Percentiles rank a stretch among this genome's conserved stretches.
phyloP scores from a whole-genome alignment of 805 yeast genomes.

The Cyberlindnera euphorbiiphila region DNA sequence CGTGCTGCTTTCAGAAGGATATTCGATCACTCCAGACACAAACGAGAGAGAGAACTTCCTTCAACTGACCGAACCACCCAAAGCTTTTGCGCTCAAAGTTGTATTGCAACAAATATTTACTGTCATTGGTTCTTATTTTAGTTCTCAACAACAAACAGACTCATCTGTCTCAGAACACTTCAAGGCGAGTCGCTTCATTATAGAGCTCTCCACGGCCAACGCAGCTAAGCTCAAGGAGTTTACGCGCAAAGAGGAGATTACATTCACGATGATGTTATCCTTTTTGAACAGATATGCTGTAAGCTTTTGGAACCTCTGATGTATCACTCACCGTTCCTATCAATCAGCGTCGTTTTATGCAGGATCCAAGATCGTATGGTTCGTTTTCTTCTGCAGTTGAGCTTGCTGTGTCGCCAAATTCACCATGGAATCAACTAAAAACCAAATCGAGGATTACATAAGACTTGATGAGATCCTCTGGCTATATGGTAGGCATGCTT shows the following conservation, averaged over 20 bases:
- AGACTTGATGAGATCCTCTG: not conserved
- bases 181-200: slow-evolving; percentile 1
- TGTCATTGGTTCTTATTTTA: not conserved
- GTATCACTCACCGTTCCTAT: slow-evolving; percentile 8
- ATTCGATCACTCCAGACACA: slow-evolving; percentile 1
- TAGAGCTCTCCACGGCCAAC: slow-evolving; percentile 1
- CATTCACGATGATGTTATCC: slow-evolving; percentile 9
- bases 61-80: slow-evolving; percentile 2
- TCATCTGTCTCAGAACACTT: not conserved
- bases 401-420: not conserved
- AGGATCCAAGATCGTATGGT: slow-evolving; percentile 9
- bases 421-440: slow-evolving; percentile 6
- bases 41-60: not conserved
- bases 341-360: slow-evolving; percentile 8
- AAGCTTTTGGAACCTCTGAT: not conserved
- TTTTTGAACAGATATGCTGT: slow-evolving; percentile 3
- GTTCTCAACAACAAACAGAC: not conserved
- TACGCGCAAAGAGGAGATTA: slow-evolving; percentile 5
- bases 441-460: not conserved
- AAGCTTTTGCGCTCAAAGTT: not conserved
- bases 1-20: slow-evolving; percentile 2
- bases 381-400: slow-evolving; percentile 4
- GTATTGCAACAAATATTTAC: not conserved
- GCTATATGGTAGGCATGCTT: slow-evolving; percentile 9
- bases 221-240: slow-evolving; percentile 4